phyloP scores from a whole-genome alignment of 805 yeast species.

The Candida coquimbonensis region DNA sequence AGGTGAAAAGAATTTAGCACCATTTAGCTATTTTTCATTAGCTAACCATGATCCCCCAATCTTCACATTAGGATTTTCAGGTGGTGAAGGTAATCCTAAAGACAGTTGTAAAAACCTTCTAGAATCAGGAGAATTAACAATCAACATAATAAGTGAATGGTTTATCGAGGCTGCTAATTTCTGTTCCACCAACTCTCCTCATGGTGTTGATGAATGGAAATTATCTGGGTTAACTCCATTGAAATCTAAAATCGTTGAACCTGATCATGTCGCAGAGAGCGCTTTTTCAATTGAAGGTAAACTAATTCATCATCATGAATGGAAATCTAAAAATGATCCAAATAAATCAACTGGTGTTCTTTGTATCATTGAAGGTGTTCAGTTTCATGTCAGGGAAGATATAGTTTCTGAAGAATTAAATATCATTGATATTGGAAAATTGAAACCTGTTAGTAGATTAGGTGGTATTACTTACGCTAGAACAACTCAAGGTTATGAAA shows the following conservation, averaged over 20 bases:
- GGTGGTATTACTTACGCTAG: constrained; percentile 46
- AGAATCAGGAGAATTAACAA: constrained; percentile 46
- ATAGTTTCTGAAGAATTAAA: constrained; percentile 34
- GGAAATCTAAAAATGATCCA: constrained; percentile 35
- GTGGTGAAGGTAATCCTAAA: constrained; percentile 36
- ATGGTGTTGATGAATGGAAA: constrained; percentile 48
- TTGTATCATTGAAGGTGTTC: constrained; percentile 46
- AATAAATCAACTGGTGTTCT: constrained; percentile 29
- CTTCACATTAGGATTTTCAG: constrained; percentile 43
- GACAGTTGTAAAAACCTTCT: constrained; percentile 44
- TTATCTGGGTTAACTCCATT: constrained; percentile 45
- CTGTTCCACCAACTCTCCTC: constrained; percentile 40
- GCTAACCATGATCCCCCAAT: constrained; percentile 51
- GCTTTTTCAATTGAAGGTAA: constrained; percentile 55
- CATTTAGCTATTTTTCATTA: constrained; percentile 49
- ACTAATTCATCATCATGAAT: constrained; percentile 36
- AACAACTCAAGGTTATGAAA: constrained; percentile 31
- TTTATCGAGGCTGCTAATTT: constrained; percentile 57
- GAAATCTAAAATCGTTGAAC: constrained; percentile 37
- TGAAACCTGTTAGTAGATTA: constrained; percentile 48
- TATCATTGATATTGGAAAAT: constrained; percentile 36
- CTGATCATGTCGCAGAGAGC: constrained; percentile 54
- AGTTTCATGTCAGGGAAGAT: constrained; percentile 53
- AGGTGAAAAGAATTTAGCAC: constrained; percentile 47
- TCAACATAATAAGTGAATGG: constrained; percentile 57